Base-by-base conservation (phyloP, 2,329 filamentous ascomycete species). In the Metarhizium brunneum region DNA sequence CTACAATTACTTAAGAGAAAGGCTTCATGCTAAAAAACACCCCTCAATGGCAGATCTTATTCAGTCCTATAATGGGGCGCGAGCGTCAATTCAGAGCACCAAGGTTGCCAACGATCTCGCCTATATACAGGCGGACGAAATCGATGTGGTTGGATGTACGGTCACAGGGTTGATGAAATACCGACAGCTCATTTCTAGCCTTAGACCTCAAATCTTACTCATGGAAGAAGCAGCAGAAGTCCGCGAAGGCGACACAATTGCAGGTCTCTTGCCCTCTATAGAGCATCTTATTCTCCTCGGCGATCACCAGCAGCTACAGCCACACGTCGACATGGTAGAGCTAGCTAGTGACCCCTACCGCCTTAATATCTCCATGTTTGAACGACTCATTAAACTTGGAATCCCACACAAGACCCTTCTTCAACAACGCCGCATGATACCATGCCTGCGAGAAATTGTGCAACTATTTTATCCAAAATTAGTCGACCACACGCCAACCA, bases 161-260 rank as follows among this genome's bases (percentile, higher is more conserved):
- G 91, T 87, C 0, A 95, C 90, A 0, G 89, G 90, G 1, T 66
- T 95, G 8, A 86, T 85, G 68, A 95, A 95, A 62, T 92, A 94
- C 58, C 83, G 89, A 3, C 81, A 79, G 1, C 74, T 92, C 2
- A 74, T 95, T 25, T 76, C 84, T 1, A 81, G 81, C 2, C 66
- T 92, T 4, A 75, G 80, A 32, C 88, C 90, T 0, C 81, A 76
- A 29, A 76, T 89, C 3, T 76, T 92, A 14, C 71, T 95, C 42
- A 84, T 95, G 51, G 87, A 94, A 73, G 87, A 94, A 71, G 87
- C 88, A 0, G 90, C 88, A 0, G 88, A 95, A 65, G 87, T 86
- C 0, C 78, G 85, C 6, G 86, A 89, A 65, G 81, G 82, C 6
- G 80, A 78, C 52, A 77, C 83, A 42, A 69, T 74, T 0, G 78